Conservation (phyloP, 306 rosid species). For the Dalbergia cultrata region DNA sequence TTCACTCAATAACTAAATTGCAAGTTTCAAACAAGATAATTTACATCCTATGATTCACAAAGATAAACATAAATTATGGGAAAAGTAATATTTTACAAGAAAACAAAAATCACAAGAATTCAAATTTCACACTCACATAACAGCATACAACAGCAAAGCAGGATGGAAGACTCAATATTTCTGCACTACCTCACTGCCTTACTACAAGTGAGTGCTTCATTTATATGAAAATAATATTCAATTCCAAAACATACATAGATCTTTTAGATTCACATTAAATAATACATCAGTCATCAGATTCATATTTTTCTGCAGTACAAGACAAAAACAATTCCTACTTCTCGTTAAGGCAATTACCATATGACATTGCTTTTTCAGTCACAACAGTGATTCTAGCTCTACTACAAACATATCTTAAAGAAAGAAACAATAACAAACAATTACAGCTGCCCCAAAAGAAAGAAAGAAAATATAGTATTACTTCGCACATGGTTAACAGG, state of each 20-base stretch:
- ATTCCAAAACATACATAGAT: not conserved
- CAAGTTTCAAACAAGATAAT: not conserved
- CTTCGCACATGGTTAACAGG: conserved; percentile 20
- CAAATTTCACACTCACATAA: conserved; percentile 1
- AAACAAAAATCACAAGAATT: not conserved
- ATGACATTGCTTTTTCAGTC: conserved; percentile 18
- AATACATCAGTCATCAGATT: not conserved
- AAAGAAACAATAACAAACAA: not conserved
- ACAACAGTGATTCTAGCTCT: conserved; percentile 11
- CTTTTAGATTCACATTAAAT: conserved; percentile 7
- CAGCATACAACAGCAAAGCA: not conserved
- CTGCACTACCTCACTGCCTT: conserved; percentile 2
- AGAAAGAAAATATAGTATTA: not conserved
- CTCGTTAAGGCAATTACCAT: conserved; percentile 4
- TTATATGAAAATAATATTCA: conserved; percentile 9
- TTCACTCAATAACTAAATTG: not conserved
- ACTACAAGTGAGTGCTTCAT: not conserved
- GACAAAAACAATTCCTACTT: not conserved
- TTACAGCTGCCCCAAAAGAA: not conserved
- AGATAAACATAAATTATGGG: not conserved
- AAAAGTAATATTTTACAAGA: not conserved
- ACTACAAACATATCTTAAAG: not conserved
- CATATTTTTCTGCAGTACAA: conserved; percentile 3
- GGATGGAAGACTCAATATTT: conserved; percentile 16
- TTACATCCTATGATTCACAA: not conserved